A percentile compares a stretch with the other conserved stretches of the same genome.
phyloP scores from a whole-genome alignment of 768 basidiomycete genomes.

The Mycena rebaudengoi region DNA sequence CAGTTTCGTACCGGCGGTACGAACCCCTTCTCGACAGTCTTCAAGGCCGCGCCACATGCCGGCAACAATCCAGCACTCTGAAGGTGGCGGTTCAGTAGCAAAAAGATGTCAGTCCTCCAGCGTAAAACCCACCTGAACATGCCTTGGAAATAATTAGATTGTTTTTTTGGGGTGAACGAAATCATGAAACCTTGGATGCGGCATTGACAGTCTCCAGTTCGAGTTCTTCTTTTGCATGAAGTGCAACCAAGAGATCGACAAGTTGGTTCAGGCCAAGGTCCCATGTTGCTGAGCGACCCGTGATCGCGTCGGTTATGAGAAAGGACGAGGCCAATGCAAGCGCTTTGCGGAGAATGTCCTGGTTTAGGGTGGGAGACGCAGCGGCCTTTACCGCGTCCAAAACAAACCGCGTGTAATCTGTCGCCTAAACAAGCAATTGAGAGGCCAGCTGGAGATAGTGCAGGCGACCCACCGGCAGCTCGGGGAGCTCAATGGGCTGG shows the following conservation, averaged over 20 bases:
- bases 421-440: neutral
- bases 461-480: too few species aligned
- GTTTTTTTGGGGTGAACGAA: neutral
- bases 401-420: conserved; percentile 22
- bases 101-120: conserved; percentile 17
- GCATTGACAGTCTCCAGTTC: conserved; percentile 81
- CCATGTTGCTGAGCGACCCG: conserved; percentile 58
- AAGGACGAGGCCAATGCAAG: conserved; percentile 12
- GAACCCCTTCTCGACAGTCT: conserved; percentile 68
- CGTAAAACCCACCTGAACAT: conserved; percentile 20
- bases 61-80: conserved; percentile 82
- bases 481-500: too few species aligned
- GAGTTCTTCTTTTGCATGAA: conserved; percentile 72
- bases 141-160: conserved; percentile 6
- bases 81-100: conserved; percentile 21
- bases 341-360: conserved; percentile 12
- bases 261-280: conserved; percentile 70
- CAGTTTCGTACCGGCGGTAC: conserved; percentile 67
- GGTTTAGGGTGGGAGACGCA: conserved; percentile 6
- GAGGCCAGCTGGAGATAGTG: too few species aligned
- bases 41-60: conserved; percentile 75
- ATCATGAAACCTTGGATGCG: conserved; percentile 57
- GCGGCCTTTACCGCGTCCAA: conserved; percentile 17
- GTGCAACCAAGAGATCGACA: conserved; percentile 76
- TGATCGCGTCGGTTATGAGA: conserved; percentile 71